Base-by-base conservation (phyloP, 306 rosid genomes). In the Astragalus membranaceus region DNA sequence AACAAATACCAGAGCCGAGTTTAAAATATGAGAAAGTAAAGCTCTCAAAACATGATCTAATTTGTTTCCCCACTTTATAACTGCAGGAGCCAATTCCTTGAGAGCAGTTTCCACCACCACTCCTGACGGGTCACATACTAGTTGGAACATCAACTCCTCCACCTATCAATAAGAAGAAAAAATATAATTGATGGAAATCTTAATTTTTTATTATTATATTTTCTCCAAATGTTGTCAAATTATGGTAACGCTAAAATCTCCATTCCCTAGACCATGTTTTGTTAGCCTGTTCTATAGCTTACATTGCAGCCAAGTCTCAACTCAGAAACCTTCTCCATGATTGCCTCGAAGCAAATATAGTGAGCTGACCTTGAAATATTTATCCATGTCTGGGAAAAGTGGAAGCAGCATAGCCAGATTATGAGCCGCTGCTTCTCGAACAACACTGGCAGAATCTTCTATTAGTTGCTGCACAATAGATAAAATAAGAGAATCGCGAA, bases 311-410 rank as follows among this genome's bases (percentile, higher is more conserved):
- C 88, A 88, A 88, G 96, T 88, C 89, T 87, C 97, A 91, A 84
- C 95, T 94, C 95, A 94, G 96, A 90, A 91, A 84, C 88, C 97
- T 88, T 89, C 96, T 94, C 96, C 96, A 91, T 85, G 96, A 91
- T 83, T 90, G 95, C 97, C 97, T 91, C 95, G 91, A 91, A 91
- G 95, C 99, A 88, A 86, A 86, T 90, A 82, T 91, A 95, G 96
- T 95, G 97, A 89, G 99, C 99, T 91, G 97, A 94, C 99, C 99
- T 94, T 94, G 99, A 89, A 91, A 94, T 91, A 94, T 87, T 94
- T 94, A 78, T 91, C 99, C 80, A 64, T 78, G 87, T 86, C 87
- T 6, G 99, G 99, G 67, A 91, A 94, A 80, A 84, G 92, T 15
- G 96, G 96, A 65, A 94, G 97, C 86, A 94, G 88, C 92, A 91